A percentile compares a stretch with the other conserved stretches of the same genome.
Conservation (phyloP, 2,329 filamentous ascomycete species). For the Aspergillus fumigatus region DNA sequence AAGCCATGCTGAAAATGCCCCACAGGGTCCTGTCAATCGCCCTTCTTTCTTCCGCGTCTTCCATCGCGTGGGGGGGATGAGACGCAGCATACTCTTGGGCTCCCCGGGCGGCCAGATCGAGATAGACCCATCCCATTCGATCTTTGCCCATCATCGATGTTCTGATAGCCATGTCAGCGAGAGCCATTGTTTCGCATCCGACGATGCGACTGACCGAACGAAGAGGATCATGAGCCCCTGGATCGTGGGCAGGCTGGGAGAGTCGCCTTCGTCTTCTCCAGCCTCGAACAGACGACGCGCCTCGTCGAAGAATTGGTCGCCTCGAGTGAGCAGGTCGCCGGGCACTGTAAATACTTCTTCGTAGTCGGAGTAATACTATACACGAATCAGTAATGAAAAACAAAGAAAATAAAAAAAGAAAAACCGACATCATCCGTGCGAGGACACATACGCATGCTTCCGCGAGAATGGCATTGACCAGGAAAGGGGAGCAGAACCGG, state of each 20-base stretch:
- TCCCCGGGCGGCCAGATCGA: conserved; percentile 19
- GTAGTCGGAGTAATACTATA: conserved; percentile 22
- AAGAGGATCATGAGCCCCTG: conserved; percentile 24
- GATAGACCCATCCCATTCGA: conserved; percentile 24
- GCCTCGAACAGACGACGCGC: conserved; percentile 23
- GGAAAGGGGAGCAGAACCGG: conserved; percentile 29
- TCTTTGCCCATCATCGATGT: conserved; percentile 27
- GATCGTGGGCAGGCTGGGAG: conserved; percentile 22
- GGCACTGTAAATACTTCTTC: conserved; percentile 23
- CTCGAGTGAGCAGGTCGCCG: conserved; percentile 19
- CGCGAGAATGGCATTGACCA: conserved; percentile 33
- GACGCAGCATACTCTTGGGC: conserved; percentile 16
- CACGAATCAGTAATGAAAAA: conserved; percentile 1
- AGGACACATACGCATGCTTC: conserved; percentile 28
- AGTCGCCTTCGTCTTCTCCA: conserved; percentile 19
- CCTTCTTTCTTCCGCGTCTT: conserved; percentile 4
- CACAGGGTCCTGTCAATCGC: conserved; percentile 17
- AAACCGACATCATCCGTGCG: not conserved
- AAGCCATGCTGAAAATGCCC: conserved; percentile 15
- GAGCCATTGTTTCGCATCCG: not conserved
- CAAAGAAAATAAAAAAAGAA: too few species aligned
- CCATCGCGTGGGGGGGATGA: conserved; percentile 11
- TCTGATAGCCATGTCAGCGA: conserved; percentile 5
- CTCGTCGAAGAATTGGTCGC: conserved; percentile 28
- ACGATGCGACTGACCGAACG: conserved; percentile 13